Base-by-base conservation (phyloP, 2,329 filamentous ascomycete species). In the Fusarium gaditjirri region DNA sequence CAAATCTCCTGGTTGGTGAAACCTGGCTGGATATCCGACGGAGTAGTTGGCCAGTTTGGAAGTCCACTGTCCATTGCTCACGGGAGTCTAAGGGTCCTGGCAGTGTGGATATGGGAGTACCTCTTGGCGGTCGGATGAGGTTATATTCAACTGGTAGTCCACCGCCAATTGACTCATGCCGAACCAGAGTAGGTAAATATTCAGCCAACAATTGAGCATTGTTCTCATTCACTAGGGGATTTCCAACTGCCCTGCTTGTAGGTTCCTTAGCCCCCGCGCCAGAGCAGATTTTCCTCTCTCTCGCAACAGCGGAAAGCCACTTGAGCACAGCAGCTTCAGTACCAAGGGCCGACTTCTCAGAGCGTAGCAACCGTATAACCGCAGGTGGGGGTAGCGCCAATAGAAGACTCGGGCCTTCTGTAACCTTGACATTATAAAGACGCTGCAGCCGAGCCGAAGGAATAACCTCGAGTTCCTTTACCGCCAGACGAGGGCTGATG, bases 1-100 rank as follows among this genome's bases (percentile, higher is more conserved):
- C 88, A 62, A 89, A 90, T n/a, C 74, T 80, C 11, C 81, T 81
- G 3, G 83, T 85, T 14, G 85, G 85, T 2, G 87, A 86, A 10
- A 78, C 75, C 7, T 87, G 75, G 3, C 73, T 71, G 2, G 85
- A 84, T 9, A 89, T 81, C 8, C 77, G 79, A 6, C 85, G 82
- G 42, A 86, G 75, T 12, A 89, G 75, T 19, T 78, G 79, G 10
- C 87, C 87, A 39, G 81, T 80, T 62, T 89, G 86, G 61, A 81
- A 84, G 56, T 88, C 81, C 38, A 88, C 73, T 2, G 72, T 58
- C 31, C 67, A 77, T 21, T 81, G 81, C 65, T 87, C 82, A 2
- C 73, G 42, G 8, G 50, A 52, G 2, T 78, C 80, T 16, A 86
- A 75, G 1, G 82, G 77, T 5, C 65, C 71, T 8, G 76, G 53